Conservation (phyloP, 2,329 filamentous ascomycete species). For the Colletotrichum orchidophilum region DNA sequence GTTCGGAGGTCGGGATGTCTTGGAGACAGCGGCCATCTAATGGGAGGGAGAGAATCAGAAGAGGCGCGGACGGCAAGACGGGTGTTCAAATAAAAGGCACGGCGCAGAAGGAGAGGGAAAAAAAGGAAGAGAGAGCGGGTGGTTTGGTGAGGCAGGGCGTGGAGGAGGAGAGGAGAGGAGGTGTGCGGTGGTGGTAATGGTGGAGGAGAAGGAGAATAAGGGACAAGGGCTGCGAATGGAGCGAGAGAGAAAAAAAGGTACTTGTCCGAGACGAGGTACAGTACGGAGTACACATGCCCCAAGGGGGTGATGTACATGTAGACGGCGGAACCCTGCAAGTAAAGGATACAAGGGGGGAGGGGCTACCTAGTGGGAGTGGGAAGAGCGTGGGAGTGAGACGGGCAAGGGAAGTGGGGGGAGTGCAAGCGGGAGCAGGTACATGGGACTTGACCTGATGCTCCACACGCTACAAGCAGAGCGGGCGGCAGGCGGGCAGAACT, state of each 20-base stretch:
- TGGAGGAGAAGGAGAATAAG: conserved; percentile 31
- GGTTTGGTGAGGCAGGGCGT: conserved; percentile 33
- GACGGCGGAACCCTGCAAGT: conserved; percentile 28
- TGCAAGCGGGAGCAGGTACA: conserved; percentile 6
- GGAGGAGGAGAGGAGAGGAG: conserved; percentile 29
- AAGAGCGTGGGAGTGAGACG: background rate
- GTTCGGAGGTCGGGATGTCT: conserved; percentile 31
- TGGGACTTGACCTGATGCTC: background rate
- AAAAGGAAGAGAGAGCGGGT: conserved; percentile 31
- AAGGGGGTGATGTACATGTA: conserved; percentile 29
- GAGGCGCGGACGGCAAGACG: conserved; percentile 28
- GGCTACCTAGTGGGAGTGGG: background rate
- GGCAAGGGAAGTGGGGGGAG: background rate
- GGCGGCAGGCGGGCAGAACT: conserved; percentile 3
- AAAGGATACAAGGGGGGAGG: conserved; percentile 25
- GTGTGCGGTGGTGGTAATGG: conserved; percentile 24
- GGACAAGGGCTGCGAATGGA: conserved; percentile 27
- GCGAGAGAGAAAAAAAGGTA: conserved; percentile 7
- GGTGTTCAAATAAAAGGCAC: conserved; percentile 33
- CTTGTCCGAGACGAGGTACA: conserved; percentile 8
- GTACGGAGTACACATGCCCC: conserved; percentile 27
- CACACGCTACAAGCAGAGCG: background rate
- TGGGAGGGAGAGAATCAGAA: conserved; percentile 7
- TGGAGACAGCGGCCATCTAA: conserved; percentile 36
- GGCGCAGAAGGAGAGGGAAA: conserved; percentile 12